Evolutionary conservation across 1,284 basidiomycete species (phyloP).

Genomic region (Bjerkandera adusta): DNA sequence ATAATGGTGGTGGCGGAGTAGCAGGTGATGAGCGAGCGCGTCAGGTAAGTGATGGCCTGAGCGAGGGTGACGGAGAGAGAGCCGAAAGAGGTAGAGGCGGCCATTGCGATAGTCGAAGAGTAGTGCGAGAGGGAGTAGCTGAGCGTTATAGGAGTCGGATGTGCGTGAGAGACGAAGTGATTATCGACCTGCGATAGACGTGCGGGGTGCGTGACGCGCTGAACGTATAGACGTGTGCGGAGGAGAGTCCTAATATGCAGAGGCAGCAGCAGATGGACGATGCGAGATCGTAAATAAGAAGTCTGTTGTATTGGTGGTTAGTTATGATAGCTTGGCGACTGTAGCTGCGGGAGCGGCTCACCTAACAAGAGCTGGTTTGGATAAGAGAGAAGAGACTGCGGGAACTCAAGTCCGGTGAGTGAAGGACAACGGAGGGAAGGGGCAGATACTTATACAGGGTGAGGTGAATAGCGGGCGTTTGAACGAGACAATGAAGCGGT

Average conservation of each 20-base stretch:
- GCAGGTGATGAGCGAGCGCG: slow-evolving; percentile 52
- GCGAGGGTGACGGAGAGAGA: slow-evolving; percentile 63
- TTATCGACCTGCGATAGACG: slow-evolving; percentile 68
- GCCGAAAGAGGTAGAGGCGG: slow-evolving; percentile 36
- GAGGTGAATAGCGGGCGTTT: slow-evolving; percentile 20
- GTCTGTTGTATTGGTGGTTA: slow-evolving; percentile 13
- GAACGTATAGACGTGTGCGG: slow-evolving; percentile 19
- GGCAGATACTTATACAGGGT: slow-evolving; percentile 31
- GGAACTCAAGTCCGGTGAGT: slow-evolving; percentile 37
- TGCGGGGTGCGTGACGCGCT: slow-evolving; percentile 24
- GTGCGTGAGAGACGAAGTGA: slow-evolving; percentile 22
- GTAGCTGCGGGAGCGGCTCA: slow-evolving; percentile 16
- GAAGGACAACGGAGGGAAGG: slow-evolving; percentile 22
- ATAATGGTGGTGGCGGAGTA: slow-evolving; percentile 58
- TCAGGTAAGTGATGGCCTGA: slow-evolving; percentile 71
- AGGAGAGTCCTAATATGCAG: slow-evolving; percentile 18
- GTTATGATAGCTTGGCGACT: slow-evolving; percentile 9
- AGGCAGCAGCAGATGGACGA: slow-evolving; percentile 23
- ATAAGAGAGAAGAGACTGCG: slow-evolving; percentile 28
- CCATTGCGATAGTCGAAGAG: slow-evolving; percentile 34
- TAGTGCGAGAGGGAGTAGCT: slow-evolving; percentile 17
- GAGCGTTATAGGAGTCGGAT: slow-evolving; percentile 20
- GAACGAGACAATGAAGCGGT: slow-evolving; percentile 30
- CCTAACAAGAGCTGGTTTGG: slow-evolving; percentile 34
- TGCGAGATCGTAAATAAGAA: slow-evolving; percentile 23